Conservation (phyloP, 495 filamentous ascomycete species). For the Hypoxylon trugodes region DNA sequence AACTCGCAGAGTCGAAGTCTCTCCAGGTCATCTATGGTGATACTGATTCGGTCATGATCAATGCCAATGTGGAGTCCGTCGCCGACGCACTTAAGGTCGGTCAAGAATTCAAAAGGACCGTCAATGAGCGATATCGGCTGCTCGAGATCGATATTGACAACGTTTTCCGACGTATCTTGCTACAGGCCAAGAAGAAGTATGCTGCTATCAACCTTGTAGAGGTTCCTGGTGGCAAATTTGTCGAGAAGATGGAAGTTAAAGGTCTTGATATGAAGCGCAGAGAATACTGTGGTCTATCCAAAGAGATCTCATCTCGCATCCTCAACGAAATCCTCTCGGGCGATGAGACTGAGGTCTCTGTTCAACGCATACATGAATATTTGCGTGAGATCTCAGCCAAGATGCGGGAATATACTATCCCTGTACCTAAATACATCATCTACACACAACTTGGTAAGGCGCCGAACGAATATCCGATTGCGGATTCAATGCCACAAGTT, state of each 20-base stretch:
- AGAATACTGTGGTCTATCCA: constrained; percentile 93
- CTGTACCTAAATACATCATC: constrained; percentile 89
- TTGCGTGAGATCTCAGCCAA: constrained; percentile 80
- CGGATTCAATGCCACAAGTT: constrained; percentile 94
- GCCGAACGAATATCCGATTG: constrained; percentile 91
- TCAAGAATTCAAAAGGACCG: constrained; percentile 66
- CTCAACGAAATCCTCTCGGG: constrained; percentile 93
- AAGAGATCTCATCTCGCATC: constrained; percentile 86
- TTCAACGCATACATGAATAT: constrained; percentile 91
- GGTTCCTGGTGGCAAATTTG: constrained; percentile 79
- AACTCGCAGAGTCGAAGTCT: constrained; percentile 85
- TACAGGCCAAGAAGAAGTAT: constrained; percentile 99
- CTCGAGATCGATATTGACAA: constrained; percentile 99
- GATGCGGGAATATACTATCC: constrained; percentile 81
- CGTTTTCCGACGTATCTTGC: constrained; percentile 87
- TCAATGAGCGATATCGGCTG: constrained; percentile 90
- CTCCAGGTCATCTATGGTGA: constrained; percentile 97
- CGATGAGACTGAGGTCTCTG: constrained; percentile 87
- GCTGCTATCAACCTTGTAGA: constrained; percentile 95
- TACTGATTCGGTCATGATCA: constrained; percentile 99
- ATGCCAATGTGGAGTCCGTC: constrained; percentile 94
- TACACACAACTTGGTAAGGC: constrained; percentile 96
- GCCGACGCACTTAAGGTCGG: constrained; percentile 90
- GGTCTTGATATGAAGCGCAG: constrained; percentile 96
- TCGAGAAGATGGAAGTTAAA: constrained; percentile 97